Percentiles rank a stretch among this genome's conserved stretches.
Evolutionary conservation across 768 basidiomycete species (phyloP).

Genomic region (Pleurotus cornucopiae): DNA sequence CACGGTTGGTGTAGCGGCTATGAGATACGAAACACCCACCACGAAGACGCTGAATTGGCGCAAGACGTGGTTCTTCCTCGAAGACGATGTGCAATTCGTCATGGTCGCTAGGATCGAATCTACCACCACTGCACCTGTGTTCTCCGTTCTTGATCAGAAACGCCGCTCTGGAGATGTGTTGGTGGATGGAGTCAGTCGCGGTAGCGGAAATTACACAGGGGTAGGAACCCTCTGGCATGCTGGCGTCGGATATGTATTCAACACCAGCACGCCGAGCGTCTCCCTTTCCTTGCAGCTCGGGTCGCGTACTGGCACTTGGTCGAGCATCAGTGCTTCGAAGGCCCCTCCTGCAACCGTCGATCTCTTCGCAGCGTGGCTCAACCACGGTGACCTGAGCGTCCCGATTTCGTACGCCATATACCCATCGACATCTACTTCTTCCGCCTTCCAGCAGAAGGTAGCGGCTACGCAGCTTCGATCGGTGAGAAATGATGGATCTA

Average conservation of each 20-base stretch:
- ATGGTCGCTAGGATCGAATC: conserved; percentile 21
- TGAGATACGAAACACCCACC: conserved; percentile 32
- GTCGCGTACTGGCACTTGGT: conserved; percentile 26
- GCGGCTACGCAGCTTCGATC: conserved; percentile 20
- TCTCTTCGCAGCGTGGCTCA: conserved; percentile 37
- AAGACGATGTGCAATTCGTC: conserved; percentile 27
- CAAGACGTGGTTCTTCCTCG: conserved; percentile 34
- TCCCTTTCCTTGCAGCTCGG: conserved; percentile 24
- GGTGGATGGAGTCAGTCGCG: conserved; percentile 11
- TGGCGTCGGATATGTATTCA: conserved; percentile 31
- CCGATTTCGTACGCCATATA: conserved; percentile 37
- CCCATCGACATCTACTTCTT: conserved; percentile 28
- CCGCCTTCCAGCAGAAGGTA: conserved; percentile 23
- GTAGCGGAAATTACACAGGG: conserved; percentile 18
- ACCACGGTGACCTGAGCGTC: conserved; percentile 19
- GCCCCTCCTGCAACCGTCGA: conserved; percentile 23
- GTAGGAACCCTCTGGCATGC: conserved; percentile 28
- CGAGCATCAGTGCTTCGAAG: conserved; percentile 25
- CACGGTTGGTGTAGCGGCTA: conserved; percentile 24
- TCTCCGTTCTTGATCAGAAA: conserved; percentile 31
- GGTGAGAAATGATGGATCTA: conserved; percentile 25
- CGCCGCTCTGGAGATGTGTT: conserved; percentile 17
- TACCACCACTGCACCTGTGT: conserved; percentile 18
- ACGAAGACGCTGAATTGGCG: conserved; percentile 25
- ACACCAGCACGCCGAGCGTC: conserved; percentile 14